Base-by-base conservation (phyloP, 225 moss, liverwort and hornwort genomes). In the Polytrichum commune region DNA sequence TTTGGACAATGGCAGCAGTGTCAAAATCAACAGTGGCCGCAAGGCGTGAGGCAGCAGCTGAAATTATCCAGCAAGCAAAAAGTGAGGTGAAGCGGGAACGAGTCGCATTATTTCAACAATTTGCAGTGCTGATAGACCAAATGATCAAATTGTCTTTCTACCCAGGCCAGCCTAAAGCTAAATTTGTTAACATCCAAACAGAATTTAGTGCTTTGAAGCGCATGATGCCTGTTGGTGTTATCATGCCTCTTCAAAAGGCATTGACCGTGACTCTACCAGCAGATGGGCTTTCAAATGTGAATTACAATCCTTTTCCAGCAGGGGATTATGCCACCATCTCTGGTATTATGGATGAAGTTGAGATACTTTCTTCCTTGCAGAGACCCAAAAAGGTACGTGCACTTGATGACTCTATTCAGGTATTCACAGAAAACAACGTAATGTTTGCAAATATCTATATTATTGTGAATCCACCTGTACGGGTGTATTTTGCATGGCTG, bases 1-100 rank as follows among this genome's bases (percentile, higher is more conserved):
- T 95, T 27, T 98, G 98, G 98, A 95, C 88, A 66, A 98, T 98
- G 95, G 98, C 98, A 54, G 98, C 98, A 67, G 95, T 98, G 72
- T 90, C 95, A 38, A 98, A 98, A 71, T 98, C 98, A 27, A 88
- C 91, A 38, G 95, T 98, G 65, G 73, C 91, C 60, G 98, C 95
- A 58, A 85, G 98, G 72, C 85, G 83, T 66, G 93, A 93, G 83
- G 98, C 98, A 73, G 98, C 93, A 62, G 95, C 91, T 71, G 95
- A 95, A 82, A 91, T 98, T 46, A 79, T 98, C 69, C 91, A 89
- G 32, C 87, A 89, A 56, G 93, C 93, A 70, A 90, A 85, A 75
- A 89, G 80, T 30, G 85, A 86, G 62, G 78, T 78, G 64, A 85
- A 82, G 25, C 89, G 70, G 69, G 91, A 91, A 20, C 84, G 84